A percentile compares a stretch with the other conserved stretches of the same genome.
Evolutionary conservation across 768 basidiomycete genomes (phyloP).

Genomic region (Cubamyces lactineus): DNA sequence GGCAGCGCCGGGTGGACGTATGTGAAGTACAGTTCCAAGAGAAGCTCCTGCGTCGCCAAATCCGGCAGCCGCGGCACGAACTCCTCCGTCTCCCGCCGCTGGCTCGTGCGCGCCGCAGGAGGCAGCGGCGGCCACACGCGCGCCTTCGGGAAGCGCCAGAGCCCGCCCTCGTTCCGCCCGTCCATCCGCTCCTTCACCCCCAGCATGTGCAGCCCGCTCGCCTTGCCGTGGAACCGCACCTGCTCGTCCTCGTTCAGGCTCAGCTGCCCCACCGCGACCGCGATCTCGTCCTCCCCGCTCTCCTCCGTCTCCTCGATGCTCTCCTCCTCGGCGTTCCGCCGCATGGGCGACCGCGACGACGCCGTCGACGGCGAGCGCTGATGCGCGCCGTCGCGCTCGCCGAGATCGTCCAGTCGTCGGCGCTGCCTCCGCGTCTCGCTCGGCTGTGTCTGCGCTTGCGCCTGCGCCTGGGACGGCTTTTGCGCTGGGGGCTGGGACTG

Average conservation of each 20-base stretch:
- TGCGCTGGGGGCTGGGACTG: background rate
- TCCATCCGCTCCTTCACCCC: slow-evolving; percentile 63
- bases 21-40: slow-evolving; percentile 78
- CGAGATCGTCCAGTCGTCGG: slow-evolving; percentile 47
- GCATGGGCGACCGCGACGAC: slow-evolving; percentile 23
- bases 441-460: background rate
- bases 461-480: background rate
- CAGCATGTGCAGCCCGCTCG: slow-evolving; percentile 77
- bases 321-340: slow-evolving; percentile 26
- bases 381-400: slow-evolving; percentile 25
- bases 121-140: slow-evolving; percentile 82
- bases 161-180: slow-evolving; percentile 72
- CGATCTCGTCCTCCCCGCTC: slow-evolving; percentile 48
- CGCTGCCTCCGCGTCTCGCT: slow-evolving; percentile 49
- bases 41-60: slow-evolving; percentile 59
- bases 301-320: slow-evolving; percentile 38
- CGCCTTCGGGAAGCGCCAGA: slow-evolving; percentile 86
- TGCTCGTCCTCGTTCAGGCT: slow-evolving; percentile 87
- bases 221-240: slow-evolving; percentile 86
- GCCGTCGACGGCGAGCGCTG: slow-evolving; percentile 16
- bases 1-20: slow-evolving; percentile 83
- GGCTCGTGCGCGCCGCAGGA: slow-evolving; percentile 29
- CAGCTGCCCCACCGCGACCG: slow-evolving; percentile 81
- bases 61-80: slow-evolving; percentile 56
- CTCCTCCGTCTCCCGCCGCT: slow-evolving; percentile 41